Evolutionary conservation across 2,329 filamentous ascomycete species (phyloP), one percentile per base, ranked within the genome.

Genomic region (Monilinia fructicola): DNA sequence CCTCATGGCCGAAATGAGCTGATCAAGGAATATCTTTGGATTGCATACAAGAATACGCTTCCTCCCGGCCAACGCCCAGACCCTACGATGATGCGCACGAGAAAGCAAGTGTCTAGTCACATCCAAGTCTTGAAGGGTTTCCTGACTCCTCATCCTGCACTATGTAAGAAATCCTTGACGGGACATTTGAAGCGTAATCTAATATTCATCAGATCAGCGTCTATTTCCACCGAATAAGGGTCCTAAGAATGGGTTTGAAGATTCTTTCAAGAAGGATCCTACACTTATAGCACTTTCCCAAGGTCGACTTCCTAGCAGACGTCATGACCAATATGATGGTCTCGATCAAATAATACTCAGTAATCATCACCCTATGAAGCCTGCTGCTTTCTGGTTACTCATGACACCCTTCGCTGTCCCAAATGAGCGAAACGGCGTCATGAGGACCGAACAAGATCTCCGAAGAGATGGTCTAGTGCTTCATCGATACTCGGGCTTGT

Each of bases 111-210:
- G 6, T 90, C 87, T 2, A 90, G 87, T 74, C 87, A 90, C 73
- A 90, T 90, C 73, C 87, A 90, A 74, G 87, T 90, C 18, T 78
- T 90, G 65, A 90, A 90, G 78, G 85, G 85, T 62, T 88, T 89
- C 75, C 85, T 90, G 70, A 81, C 83, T 65, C 83, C 84, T 65
- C 80, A 89, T 69, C 82, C 85, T 54, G 86, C 84, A 40, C 16
- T 61, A 75, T 89, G 87, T 89, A 79, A 83, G 86, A 80, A 35
- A 26, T 26, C 14, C 4, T 11, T 28, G 12, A 60, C 16, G 3
- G 53, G 2, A 14, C 52, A 18, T 23, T 55, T 26, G 56, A 53
- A 55, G 10, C 46, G 28, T 58, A 59, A 7, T 50, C 69, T 73
- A 66, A 74, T 23, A 46, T 12, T 54, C 14, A 26, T 46, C 44